These are phyloP conservation scores for Heteromeles arbutifolia DNA, from an alignment of 306 rosid species.

Conservation along the genomic window DNA sequence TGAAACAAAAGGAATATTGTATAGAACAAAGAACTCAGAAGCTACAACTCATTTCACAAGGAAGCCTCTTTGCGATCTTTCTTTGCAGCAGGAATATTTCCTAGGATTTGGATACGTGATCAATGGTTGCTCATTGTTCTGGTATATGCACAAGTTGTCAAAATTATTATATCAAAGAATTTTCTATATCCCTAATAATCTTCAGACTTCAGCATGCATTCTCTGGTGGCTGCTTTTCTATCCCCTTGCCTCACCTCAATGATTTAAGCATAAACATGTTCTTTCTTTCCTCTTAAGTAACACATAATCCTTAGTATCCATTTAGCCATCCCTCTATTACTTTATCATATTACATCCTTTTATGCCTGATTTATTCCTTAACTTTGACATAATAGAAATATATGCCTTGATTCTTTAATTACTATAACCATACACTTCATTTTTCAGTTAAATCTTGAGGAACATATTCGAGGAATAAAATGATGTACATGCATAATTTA, in stretches of 20 bases:
- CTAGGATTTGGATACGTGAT: constrained; percentile 10
- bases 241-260: constrained; percentile 2
- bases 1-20: background rate
- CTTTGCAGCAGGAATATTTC: constrained; percentile 17
- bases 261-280: background rate
- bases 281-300: background rate
- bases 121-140: constrained; percentile 2
- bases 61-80: background rate
- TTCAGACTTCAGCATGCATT: background rate
- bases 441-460: background rate
- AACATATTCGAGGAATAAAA: constrained; percentile 15
- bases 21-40: background rate
- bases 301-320: background rate
- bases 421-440: background rate
- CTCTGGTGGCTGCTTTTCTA: constrained; percentile 11
- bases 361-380: constrained; percentile 1
- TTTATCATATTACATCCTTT: constrained; percentile 1
- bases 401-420: background rate
- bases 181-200: background rate
- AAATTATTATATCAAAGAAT: constrained; percentile 9
- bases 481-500: background rate
- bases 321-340: background rate
- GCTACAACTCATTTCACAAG: background rate
- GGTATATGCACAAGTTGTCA: constrained; percentile 20
- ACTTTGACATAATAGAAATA: background rate